Conservation (phyloP, 306 rosid genomes). For the Acacia crassicarpa region DNA sequence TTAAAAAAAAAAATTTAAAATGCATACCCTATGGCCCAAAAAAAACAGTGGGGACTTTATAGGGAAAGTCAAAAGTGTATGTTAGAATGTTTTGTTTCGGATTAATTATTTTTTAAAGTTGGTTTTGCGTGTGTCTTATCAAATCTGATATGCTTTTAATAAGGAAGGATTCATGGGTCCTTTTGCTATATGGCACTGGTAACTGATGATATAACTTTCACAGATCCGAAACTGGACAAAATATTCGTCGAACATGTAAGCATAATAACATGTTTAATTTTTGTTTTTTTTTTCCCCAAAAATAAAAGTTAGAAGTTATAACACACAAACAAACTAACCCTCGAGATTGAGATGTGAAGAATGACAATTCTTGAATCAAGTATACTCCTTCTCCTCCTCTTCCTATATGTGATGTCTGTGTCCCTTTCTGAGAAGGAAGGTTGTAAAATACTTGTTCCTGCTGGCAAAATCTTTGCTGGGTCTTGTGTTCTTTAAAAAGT, state of each 20-base stretch:
- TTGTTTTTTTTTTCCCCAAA: too few relatives aligned
- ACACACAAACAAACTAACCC: neutral
- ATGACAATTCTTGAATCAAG: conserved; percentile 24
- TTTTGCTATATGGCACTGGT: conserved; percentile 15
- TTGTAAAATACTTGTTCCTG: neutral
- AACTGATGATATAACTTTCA: conserved; percentile 14
- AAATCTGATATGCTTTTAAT: neutral
- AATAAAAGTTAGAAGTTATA: neutral
- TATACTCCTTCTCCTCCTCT: conserved; percentile 11
- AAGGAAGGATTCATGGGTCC: neutral
- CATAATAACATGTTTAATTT: neutral
- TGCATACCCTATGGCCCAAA: neutral
- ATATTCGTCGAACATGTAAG: conserved; percentile 43
- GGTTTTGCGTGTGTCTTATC: neutral
- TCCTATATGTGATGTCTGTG: too few relatives aligned
- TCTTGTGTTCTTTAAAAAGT: conserved; percentile 36
- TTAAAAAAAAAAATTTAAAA: too few relatives aligned
- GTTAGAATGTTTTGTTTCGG: neutral
- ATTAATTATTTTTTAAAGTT: neutral
- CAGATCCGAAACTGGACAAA: conserved; percentile 46
- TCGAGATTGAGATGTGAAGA: neutral
- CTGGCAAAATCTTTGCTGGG: neutral
- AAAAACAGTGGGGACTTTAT: neutral
- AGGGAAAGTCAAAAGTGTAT: neutral
- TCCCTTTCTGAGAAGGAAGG: neutral